Evolutionary conservation across 2,329 filamentous ascomycete genomes (phyloP), one percentile per base, ranked within the genome.

Genomic region (Gnomoniopsis sp.): DNA sequence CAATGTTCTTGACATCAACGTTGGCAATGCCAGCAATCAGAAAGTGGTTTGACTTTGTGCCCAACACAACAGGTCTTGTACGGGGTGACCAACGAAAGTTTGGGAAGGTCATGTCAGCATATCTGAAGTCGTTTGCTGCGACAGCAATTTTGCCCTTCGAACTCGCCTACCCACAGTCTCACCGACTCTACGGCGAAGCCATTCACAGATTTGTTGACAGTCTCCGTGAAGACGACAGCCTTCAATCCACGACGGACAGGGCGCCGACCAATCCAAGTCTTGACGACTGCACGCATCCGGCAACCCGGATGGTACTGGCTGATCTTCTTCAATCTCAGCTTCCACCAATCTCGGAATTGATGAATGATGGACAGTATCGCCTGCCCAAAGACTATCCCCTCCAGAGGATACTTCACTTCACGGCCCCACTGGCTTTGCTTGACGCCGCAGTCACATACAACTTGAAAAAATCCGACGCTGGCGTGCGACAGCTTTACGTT

Each of bases 401-500:
- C 1, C 47, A 56, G 15, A 52, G 71, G 66, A 33, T 90, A 86
- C 68, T 79, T 30, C 81, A 81, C 52, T 77, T 89, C 49, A 68
- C 83, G 26, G 85, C 85, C 1, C 84, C 87, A 0, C 73, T 96
- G 0, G 76, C 76, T 41, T 78, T 93, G 36, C 84, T 96, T 49
- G 72, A 88, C 17, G 79, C 84, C 50, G 80, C 78, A 7, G 65
- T 77, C n/a, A 69, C 76, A 52, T 85, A 79, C 70, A 85, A 84
- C 58, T 36, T 55, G 12, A 22, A 50, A 11, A 63, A 21, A 14
- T 26, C 14, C 0, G 36, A 33, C 48, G 6, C 36, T 10, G 34
- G 17, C 11, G 19, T 49, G 6, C 58, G 71, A 2, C 73, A 78
- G n/a, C 77, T 97, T 3, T 98, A 98, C 71, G 87, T 98, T 55